phyloP scores from a whole-genome alignment of 352 stramenopile genomes.

The Globisporangium solare region DNA sequence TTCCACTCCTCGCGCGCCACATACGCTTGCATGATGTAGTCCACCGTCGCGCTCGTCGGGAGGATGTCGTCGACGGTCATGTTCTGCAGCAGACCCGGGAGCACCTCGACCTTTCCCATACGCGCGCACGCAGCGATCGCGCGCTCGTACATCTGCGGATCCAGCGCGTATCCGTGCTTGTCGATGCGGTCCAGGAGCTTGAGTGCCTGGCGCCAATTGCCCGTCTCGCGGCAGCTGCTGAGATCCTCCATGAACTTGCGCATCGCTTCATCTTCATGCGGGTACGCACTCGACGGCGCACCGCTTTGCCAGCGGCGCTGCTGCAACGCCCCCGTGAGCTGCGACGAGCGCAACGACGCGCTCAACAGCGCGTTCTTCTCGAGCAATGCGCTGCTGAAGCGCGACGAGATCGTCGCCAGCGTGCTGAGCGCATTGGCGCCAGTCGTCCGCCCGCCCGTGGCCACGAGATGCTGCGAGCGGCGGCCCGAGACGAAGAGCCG shows the following conservation, averaged over 20 bases:
- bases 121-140: conserved; percentile 74
- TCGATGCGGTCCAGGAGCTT: conserved; percentile 70
- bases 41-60: conserved; percentile 61
- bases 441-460: conserved; percentile 10
- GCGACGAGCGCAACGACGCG: background rate
- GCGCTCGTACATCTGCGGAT: conserved; percentile 74
- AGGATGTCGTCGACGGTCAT: conserved; percentile 68
- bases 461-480: conserved; percentile 18
- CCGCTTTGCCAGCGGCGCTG: conserved; percentile 14
- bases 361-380: conserved; percentile 4
- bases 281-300: background rate
- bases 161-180: conserved; percentile 44
- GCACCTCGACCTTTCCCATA: conserved; percentile 76
- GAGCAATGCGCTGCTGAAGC: conserved; percentile 4
- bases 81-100: conserved; percentile 68
- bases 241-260: conserved; percentile 30
- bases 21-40: conserved; percentile 80
- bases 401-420: conserved; percentile 2
- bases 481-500: conserved; percentile 15
- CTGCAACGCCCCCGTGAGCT: background rate
- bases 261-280: conserved; percentile 10
- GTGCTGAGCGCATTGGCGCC: conserved; percentile 12
- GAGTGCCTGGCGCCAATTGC: conserved; percentile 72
- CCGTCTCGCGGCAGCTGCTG: conserved; percentile 42
- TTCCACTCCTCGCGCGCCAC: conserved; percentile 64